Conservation (phyloP, 2,329 filamentous ascomycete species). For the Colletotrichum camelliae region DNA sequence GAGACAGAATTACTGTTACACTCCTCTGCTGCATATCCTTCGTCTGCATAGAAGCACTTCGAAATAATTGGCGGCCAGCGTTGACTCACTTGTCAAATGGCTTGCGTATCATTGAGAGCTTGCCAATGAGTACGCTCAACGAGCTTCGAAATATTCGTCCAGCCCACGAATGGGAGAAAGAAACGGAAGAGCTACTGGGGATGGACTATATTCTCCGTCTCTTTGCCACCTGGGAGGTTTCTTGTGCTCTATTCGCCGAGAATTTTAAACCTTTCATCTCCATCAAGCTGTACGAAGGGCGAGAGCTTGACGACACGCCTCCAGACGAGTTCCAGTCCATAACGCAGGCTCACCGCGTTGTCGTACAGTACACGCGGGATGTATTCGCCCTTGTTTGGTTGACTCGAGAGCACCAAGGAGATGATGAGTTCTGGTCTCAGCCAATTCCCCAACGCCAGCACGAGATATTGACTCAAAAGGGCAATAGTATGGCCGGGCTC, state of each 20-base stretch:
- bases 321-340: slow-evolving; percentile 18
- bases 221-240: slow-evolving; percentile 27
- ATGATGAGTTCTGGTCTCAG: slow-evolving; percentile 21
- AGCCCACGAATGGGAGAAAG: not conserved
- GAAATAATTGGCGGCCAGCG: slow-evolving; percentile 28
- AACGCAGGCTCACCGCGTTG: slow-evolving; percentile 21
- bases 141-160: not conserved
- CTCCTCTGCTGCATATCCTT: slow-evolving; percentile 38
- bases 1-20: slow-evolving; percentile 27
- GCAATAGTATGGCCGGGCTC: slow-evolving; percentile 13
- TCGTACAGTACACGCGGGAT: slow-evolving; percentile 29
- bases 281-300: slow-evolving; percentile 21
- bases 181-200: not conserved
- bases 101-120: slow-evolving; percentile 32
- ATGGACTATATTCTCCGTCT: slow-evolving; percentile 27
- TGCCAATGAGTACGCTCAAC: slow-evolving; percentile 25
- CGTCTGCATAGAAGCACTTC: slow-evolving; percentile 34
- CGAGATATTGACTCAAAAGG: slow-evolving; percentile 23
- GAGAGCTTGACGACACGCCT: slow-evolving; percentile 17
- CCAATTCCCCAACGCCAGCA: slow-evolving; percentile 21
- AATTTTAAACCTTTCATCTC: slow-evolving; percentile 25
- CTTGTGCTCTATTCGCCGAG: slow-evolving; percentile 23
- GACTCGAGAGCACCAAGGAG: slow-evolving; percentile 17
- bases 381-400: slow-evolving; percentile 25
- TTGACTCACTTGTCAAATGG: slow-evolving; percentile 34